Evolutionary conservation across 345 rosid species (phyloP), one percentile per base, ranked within the genome.

Genomic region (Acer saccharum): DNA sequence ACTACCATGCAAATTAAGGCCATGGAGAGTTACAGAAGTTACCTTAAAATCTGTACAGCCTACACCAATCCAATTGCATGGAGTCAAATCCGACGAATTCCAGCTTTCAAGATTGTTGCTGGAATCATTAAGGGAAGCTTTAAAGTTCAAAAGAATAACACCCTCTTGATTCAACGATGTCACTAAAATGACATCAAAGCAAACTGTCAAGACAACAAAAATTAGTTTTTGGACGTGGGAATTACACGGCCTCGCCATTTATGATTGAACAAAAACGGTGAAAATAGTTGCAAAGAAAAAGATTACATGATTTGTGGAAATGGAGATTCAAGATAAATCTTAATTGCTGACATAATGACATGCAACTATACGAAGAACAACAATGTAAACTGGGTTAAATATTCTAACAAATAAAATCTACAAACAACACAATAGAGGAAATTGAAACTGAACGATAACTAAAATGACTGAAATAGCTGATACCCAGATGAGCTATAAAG

Each of bases 11-110:
- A 93, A 79, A 54, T 87, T 87, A 84, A 90, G 84, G 50, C 80
- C 69, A 55, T 69, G 79, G 83, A 93, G 86, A 83, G 84, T 71
- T 44, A 93, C 74, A 68, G 93, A 86, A 57, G 71, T 71, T 81
- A 93, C 93, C 82, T 80, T 75, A 80, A 44, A 73, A 76, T 82
- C 81, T 57, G 71, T 82, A 86, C 98, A 93, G 29, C 58, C 50
- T 39, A 92, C 83, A 62, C 94, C 98, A 7, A 77, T 75, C 98
- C 97, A 93, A 74, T 81, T 83, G 76, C 97, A 91, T 14, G 94
- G 97, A 72, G 84, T 82, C 66, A 81, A 79, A 74, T 88, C 93
- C 20, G 84, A 78, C 55, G 77, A 70, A 64, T 86, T 88, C 98
- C 95, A 93, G 85, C 80, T 88, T 57, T 11, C 67, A 66, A 92